Base-by-base conservation (phyloP, 768 basidiomycete species). In the Leucosporidium yakuticum region DNA sequence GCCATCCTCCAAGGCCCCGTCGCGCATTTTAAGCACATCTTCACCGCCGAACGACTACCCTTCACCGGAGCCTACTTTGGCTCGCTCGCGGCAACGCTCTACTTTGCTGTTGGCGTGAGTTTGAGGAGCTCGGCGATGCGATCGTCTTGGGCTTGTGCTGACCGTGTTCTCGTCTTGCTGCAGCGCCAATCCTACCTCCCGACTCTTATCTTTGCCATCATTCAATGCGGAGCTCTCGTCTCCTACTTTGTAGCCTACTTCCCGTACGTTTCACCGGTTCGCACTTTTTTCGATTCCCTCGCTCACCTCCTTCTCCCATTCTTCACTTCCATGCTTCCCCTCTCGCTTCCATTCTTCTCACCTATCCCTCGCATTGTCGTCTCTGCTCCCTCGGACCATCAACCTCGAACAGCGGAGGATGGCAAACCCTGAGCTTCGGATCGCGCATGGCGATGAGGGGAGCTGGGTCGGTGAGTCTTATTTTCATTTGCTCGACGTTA, bases 241-340 rank as follows among this genome's bases (percentile, higher is more conserved):
- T 83, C 88, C 20, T 99, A 99, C 77, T 83, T 98, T 11, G 82
- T 92, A 23, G 93, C 93, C 0, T 98, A 97, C 80, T 98, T 99
- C 80, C 96, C 96, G 25, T 93, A 90, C 15, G 95, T 79, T 8
- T 50, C 36, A 21, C 34, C 2, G 7, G 15, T 34, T 59, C 23
- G 17, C 23, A 34, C 58, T 31, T 54, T 54, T 23, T 14, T 12
- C 25, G 25, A 25, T 1, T 11, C 6, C 53, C 27, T 54, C 27
- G 25, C n/a, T 27, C 39, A 3, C 39, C 39, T 44, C 5, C 39
- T 44, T 3, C 39, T 44, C 39, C 11, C 39, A 15, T 44, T 7
- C 39, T 44, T 9, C n/a, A n/a, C n/a, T n/a, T n/a, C n/a, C n/a
- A n/a, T n/a, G n/a, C n/a, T n/a, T n/a, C n/a, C n/a, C n/a, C n/a